Percentiles rank a stretch among this genome's conserved stretches.
Conservation (phyloP, 169 alveolate species). For the Haemoproteus tartakovskyi region DNA sequence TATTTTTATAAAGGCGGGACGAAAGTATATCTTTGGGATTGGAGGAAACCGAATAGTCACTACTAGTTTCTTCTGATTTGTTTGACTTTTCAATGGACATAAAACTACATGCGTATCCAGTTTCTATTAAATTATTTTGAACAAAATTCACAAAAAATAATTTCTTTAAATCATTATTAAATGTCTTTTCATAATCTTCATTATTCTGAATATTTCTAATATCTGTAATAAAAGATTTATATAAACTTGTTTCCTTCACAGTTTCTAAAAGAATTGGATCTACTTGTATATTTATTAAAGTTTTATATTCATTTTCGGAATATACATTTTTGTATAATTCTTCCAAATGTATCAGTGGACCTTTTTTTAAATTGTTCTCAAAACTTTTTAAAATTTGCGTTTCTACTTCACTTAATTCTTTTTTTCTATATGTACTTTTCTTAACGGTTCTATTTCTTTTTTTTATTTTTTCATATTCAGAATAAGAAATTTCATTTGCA, state of each 20-base stretch:
- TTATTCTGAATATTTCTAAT: conserved; percentile 30
- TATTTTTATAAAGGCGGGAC: not conserved
- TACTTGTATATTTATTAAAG: conserved; percentile 1
- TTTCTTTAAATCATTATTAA: conserved; percentile 17
- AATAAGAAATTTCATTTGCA: conserved; percentile 12
- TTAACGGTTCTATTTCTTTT: not conserved
- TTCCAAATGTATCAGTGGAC: not conserved
- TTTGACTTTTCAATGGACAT: conserved; percentile 12
- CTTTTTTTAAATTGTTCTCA: conserved; percentile 5
- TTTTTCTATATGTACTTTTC: not conserved
- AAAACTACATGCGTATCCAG: conserved; percentile 28
- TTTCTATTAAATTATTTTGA: conserved; percentile 13
- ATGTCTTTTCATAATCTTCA: conserved; percentile 2
- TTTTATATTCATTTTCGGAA: conserved; percentile 4
- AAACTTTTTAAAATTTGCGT: not conserved
- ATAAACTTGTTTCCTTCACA: conserved; percentile 8
- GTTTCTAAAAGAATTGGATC: not conserved
- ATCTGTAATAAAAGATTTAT: conserved; percentile 18
- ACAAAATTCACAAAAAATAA: conserved; percentile 46
- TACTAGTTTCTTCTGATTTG: not conserved
- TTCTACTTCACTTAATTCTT: not conserved
- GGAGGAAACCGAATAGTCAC: not conserved
- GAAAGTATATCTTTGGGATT: not conserved
- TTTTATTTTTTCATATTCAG: not conserved
- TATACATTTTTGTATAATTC: conserved; percentile 38